Evolutionary conservation across 306 rosid species (phyloP).

Genomic region (Ormosia semicastrata): DNA sequence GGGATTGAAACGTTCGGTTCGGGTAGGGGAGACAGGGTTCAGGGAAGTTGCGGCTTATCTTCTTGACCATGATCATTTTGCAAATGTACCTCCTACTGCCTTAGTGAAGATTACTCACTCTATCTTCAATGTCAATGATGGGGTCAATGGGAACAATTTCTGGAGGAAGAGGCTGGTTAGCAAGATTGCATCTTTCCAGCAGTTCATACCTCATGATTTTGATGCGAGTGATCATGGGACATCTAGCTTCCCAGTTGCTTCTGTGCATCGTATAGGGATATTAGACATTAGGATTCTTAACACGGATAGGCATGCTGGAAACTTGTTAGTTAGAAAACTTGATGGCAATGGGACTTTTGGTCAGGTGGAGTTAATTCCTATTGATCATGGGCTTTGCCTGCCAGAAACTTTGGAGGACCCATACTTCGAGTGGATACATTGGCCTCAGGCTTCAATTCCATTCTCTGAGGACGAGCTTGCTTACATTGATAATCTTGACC

Average conservation of each 20-base stretch:
- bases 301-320: conserved; percentile 98
- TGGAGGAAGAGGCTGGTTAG: conserved; percentile 71
- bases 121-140: conserved; percentile 89
- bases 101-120: conserved; percentile 95
- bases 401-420: conserved; percentile 97
- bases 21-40: conserved; percentile 96
- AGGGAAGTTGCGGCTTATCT: conserved; percentile 97
- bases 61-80: conserved; percentile 79
- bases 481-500: conserved; percentile 65
- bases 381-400: conserved; percentile 97
- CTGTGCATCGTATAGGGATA: conserved; percentile 96
- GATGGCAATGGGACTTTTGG: conserved; percentile 81
- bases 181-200: conserved; percentile 94
- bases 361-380: conserved; percentile 91
- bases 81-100: conserved; percentile 95
- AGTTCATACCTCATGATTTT: conserved; percentile 89
- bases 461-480: conserved; percentile 89
- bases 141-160: conserved; percentile 69
- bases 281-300: conserved; percentile 95
- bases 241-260: conserved; percentile 84
- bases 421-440: conserved; percentile 98
- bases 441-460: conserved; percentile 99
- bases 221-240: conserved; percentile 99
- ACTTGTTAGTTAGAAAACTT: conserved; percentile 82
- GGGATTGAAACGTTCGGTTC: conserved; percentile 83